Percentiles rank a stretch among this genome's conserved stretches.
These are phyloP conservation scores for Articulospora tetracladia DNA, from an alignment of 495 filamentous ascomycete species.

Conservation along the genomic window DNA sequence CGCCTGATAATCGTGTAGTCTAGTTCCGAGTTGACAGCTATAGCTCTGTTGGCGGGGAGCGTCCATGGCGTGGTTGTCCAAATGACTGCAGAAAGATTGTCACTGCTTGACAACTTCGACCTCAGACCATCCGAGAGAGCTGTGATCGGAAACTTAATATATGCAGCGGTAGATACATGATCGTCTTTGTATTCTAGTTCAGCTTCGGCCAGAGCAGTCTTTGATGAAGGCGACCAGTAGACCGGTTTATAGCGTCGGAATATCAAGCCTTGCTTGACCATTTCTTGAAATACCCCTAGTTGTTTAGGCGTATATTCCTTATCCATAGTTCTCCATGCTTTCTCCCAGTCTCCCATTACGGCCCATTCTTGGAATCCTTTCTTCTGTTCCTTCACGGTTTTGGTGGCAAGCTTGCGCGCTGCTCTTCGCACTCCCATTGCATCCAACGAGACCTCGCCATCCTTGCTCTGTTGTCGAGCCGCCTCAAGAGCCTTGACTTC, in stretches of 20 bases:
- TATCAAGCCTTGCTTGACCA: conserved; percentile 81
- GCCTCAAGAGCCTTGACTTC: conserved; percentile 89
- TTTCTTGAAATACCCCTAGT: conserved; percentile 75
- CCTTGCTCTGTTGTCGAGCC: conserved; percentile 31
- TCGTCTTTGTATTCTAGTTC: conserved; percentile 92
- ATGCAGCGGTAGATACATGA: conserved; percentile 75
- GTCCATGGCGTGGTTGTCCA: conserved; percentile 99
- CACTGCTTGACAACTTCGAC: conserved; percentile 27
- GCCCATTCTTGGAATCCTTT: conserved; percentile 75
- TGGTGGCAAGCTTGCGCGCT: conserved; percentile 70
- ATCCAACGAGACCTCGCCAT: conserved; percentile 36
- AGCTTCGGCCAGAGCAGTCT: conserved; percentile 89
- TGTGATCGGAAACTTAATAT: conserved; percentile 72
- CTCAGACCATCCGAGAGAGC: conserved; percentile 44
- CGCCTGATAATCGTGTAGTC: conserved; percentile 67
- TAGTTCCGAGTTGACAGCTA: conserved; percentile 71
- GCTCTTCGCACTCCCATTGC: conserved; percentile 56
- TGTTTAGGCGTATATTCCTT: conserved; percentile 81
- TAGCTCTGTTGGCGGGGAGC: conserved; percentile 84
- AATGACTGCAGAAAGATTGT: conserved; percentile 66
- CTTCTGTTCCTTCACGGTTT: conserved; percentile 79
- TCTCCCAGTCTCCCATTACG: conserved; percentile 95
- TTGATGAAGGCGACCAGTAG: conserved; percentile 91
- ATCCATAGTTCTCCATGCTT: conserved; percentile 90
- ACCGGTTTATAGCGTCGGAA: conserved; percentile 89